Evolutionary conservation across 2,329 filamentous ascomycete genomes (phyloP).

Genomic region (Exophiala viscosa): DNA sequence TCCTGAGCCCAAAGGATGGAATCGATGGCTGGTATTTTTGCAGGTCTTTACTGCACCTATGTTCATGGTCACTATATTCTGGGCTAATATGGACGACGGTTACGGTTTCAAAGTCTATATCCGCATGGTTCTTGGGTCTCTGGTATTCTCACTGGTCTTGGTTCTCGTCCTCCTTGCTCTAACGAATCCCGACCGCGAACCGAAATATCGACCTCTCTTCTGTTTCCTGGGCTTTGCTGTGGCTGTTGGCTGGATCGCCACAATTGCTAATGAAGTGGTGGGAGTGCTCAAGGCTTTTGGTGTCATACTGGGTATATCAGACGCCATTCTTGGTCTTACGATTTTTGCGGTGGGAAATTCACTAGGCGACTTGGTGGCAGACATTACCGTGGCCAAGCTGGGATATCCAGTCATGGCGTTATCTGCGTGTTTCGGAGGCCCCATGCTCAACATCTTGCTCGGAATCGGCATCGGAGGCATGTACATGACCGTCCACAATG

Average conservation of each 20-base stretch:
- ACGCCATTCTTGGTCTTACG: conserved; percentile 90
- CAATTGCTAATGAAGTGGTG: conserved; percentile 92
- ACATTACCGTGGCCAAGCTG: conserved; percentile 88
- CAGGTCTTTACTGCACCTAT: conserved; percentile 85
- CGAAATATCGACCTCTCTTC: conserved; percentile 70
- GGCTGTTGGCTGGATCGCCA: conserved; percentile 92
- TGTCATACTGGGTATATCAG: conserved; percentile 78
- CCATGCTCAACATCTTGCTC: conserved; percentile 94
- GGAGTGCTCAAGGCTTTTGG: conserved; percentile 90
- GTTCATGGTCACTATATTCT: conserved; percentile 74
- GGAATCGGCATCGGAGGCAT: conserved; percentile 89
- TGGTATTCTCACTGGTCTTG: conserved; percentile 65
- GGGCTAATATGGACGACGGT: conserved; percentile 51
- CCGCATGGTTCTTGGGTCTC: conserved; percentile 58
- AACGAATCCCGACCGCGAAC: conserved; percentile 64
- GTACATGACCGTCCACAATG: conserved; percentile 75
- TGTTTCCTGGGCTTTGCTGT: conserved; percentile 90
- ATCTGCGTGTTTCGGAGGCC: conserved; percentile 94
- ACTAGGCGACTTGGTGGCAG: conserved; percentile 86
- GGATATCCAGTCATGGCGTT: conserved; percentile 96
- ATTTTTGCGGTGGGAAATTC: conserved; percentile 97
- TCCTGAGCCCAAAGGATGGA: conserved; percentile 61
- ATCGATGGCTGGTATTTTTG: conserved; percentile 79
- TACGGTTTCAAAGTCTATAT: conserved; percentile 47
- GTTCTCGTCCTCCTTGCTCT: conserved; percentile 64